Percentiles rank a stretch among this genome's conserved stretches.
phyloP scores from a whole-genome alignment of 140 eudicot species.

The Flaveria floridana region DNA sequence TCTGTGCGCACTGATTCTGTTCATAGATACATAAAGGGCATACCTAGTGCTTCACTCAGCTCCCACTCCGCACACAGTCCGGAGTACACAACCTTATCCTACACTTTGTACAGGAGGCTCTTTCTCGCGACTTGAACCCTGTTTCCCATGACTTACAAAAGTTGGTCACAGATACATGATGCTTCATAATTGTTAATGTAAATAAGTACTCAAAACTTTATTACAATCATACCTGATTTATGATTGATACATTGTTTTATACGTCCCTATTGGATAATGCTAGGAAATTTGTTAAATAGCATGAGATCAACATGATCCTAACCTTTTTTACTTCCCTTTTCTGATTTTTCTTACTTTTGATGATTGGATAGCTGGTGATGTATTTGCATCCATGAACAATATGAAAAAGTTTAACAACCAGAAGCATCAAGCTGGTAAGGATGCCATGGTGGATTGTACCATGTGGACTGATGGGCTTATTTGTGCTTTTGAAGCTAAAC shows the following conservation, averaged over 20 bases:
- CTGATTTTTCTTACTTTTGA: neutral
- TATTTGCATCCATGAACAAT: slow-evolving; percentile 26
- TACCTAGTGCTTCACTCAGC: too few species aligned
- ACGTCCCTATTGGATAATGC: neutral
- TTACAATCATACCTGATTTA: neutral
- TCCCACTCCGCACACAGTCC: too few species aligned
- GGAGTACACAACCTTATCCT: too few species aligned
- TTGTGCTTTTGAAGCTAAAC: slow-evolving; percentile 67
- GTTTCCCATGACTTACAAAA: too few species aligned
- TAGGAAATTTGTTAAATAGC: neutral
- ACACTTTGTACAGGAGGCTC: too few species aligned
- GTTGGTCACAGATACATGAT: neutral
- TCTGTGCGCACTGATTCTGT: neutral
- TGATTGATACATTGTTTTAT: neutral
- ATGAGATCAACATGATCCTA: neutral
- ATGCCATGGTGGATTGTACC: slow-evolving; percentile 36
- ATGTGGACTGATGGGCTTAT: slow-evolving; percentile 75
- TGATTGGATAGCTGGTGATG: slow-evolving; percentile 23
- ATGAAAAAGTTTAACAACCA: slow-evolving; percentile 44
- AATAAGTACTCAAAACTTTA: neutral
- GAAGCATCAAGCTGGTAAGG: slow-evolving; percentile 44
- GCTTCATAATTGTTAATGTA: slow-evolving; percentile 16
- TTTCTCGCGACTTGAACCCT: too few species aligned
- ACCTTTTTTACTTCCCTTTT: neutral
- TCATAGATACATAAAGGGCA: neutral